Base-by-base conservation (phyloP, 176 grass and related monocot species). In the Bromus sterilis region DNA sequence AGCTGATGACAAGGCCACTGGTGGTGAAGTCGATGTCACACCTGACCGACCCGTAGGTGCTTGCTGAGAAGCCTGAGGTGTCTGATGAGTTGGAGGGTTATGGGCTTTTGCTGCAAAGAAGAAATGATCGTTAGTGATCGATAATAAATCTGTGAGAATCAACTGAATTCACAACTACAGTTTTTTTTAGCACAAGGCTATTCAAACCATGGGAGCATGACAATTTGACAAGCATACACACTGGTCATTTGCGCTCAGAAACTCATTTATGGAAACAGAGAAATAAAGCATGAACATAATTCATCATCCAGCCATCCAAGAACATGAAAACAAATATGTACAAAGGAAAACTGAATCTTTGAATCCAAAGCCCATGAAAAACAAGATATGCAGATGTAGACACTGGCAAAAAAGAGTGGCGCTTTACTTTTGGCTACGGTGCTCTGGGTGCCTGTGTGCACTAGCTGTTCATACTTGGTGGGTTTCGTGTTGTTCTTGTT, bases 21-120 rank as follows among this genome's bases (percentile, higher is more conserved):
- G 25, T 24, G 40, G 51, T 42, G 76, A 23, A 46, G 49, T 68
- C 1, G 57, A 64, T 26, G 75, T 71, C 60, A 64, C 30, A 25
- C 7, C 36, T 2, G 30, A 80, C 61, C 42, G 41, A 80, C 80
- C 84, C 39, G 30, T 44, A 0, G 37, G 44, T 66, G 87, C 29
- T 57, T 91, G 89, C 42, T 71, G 92, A 34, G 86, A 79, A 75
- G 60, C 63, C 76, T 83, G 90, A 29, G 76, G 51, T 79, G 60
- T 66, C 35, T 71, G 90, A 36, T 82, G 66, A 75, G 58, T 42
- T 40, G 74, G 53, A 87, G 68, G 80, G 34, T 40, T 57, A 56
- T 25, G 40, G 75, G 70, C 81, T 78, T 82, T 85, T 62, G 68
- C 90, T 86, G 76, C 81, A 57, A 48, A 28, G 37, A 78, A 78